A percentile compares a stretch with the other conserved stretches of the same genome.
Conservation (phyloP, 345 rosid genomes). For the Hibiscus mutabilis region DNA sequence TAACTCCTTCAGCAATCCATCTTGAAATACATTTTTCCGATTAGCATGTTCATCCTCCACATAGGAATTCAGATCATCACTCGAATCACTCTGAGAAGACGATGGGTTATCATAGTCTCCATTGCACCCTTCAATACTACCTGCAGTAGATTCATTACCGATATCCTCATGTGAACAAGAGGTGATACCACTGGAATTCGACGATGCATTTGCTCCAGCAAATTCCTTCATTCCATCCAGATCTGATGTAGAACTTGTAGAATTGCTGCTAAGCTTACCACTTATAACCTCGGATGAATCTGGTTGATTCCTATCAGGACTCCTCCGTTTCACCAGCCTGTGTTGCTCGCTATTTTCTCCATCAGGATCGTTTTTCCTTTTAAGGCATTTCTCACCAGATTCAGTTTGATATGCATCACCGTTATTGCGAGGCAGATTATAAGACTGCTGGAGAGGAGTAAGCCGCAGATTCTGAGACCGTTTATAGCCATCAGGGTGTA, state of each 20-base stretch:
- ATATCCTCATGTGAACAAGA: slow-evolving; percentile 32
- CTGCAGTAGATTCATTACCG: slow-evolving; percentile 29
- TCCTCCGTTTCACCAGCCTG: slow-evolving; percentile 21
- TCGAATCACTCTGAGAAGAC: slow-evolving; percentile 36
- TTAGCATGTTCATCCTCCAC: slow-evolving; percentile 19
- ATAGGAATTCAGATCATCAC: slow-evolving; percentile 32
- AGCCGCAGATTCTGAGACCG: slow-evolving; percentile 25
- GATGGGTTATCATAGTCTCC: slow-evolving; percentile 24
- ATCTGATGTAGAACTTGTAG: slow-evolving; percentile 1
- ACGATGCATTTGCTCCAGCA: slow-evolving; percentile 8
- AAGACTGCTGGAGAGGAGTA: slow-evolving; percentile 22
- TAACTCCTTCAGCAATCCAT: slow-evolving; percentile 26
- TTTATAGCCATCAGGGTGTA: slow-evolving; percentile 42
- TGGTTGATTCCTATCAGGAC: slow-evolving; percentile 23
- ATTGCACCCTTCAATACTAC: slow-evolving; percentile 34
- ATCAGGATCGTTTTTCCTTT: slow-evolving; percentile 34
- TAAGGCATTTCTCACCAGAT: slow-evolving; percentile 27
- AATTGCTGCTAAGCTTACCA: slow-evolving; percentile 8
- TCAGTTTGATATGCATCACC: slow-evolving; percentile 22
- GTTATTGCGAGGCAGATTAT: slow-evolving; percentile 20
- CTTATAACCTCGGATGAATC: slow-evolving; percentile 28
- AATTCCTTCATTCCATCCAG: slow-evolving; percentile 6
- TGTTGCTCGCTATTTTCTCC: slow-evolving; percentile 19
- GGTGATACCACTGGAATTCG: slow-evolving; percentile 28
- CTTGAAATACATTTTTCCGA: slow-evolving; percentile 16